Evolutionary conservation across 768 basidiomycete genomes (phyloP), one percentile per base, ranked within the genome.

Genomic region (Cubamyces sp.): DNA sequence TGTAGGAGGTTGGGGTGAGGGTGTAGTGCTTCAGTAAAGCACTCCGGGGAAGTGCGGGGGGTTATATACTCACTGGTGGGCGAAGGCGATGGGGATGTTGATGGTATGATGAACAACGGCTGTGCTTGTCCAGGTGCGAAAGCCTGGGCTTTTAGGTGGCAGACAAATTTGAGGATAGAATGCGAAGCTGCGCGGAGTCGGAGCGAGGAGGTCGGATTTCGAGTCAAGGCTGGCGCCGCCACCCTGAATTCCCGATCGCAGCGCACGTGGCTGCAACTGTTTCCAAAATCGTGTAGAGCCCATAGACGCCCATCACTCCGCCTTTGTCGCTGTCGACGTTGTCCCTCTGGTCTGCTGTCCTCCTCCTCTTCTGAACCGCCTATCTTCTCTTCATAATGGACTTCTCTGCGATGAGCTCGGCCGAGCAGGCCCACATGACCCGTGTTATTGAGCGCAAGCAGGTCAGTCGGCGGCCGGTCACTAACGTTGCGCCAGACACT

Each of bases 391-490:
- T 62, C 72, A 61, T 59, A 68, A 96, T 96, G 95, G 95, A 97
- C 76, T 92, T 97, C 74, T 94, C 94, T 67, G 82, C 84, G 66
- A 87, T 98, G 78, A 96, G 90, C 76, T 73, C 86, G 26, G 86
- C 94, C 65, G 96, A 98, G 75, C 94, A 96, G 81, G 92, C 93
- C n/a, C 93, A 95, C 74, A 94, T 99, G 88, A 91, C 85, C 61
- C 90, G 87, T 72, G 77, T 95, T 71, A 94, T 99, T 57, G 96
- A 98, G 80, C 95, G 92, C 81, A 94, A 92, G 81, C 96, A 98
- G 88, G 96, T 90, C 62, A 59, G 80, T 62, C 23, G 7, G 34
- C 34, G 12, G 23, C 25, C 16, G 5, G 15, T 15, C 7, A 46
- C 9, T n/a, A 11, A 23, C 30, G 48, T 6, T 16, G 18, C 16